phyloP scores from a whole-genome alignment of 371 early-diverging fungal species.

The Apophysomyces trapeziformis region DNA sequence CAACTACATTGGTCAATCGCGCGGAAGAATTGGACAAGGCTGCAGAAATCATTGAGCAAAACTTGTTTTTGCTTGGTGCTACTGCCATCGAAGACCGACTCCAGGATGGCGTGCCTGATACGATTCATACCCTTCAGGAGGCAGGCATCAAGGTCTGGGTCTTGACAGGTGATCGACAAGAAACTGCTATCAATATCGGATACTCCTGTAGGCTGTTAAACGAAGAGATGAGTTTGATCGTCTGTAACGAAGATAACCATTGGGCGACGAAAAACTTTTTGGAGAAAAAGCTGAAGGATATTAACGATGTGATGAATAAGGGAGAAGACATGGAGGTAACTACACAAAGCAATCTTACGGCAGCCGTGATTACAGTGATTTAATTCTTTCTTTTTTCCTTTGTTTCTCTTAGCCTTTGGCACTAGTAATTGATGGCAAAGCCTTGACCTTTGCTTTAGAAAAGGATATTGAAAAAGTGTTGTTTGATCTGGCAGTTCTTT shows the following conservation, averaged over 20 bases:
- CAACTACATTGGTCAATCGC: slow-evolving; percentile 89
- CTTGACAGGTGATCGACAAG: slow-evolving; percentile 92
- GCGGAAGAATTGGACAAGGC: slow-evolving; percentile 87
- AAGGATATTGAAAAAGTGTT: slow-evolving; percentile 73
- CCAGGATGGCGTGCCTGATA: slow-evolving; percentile 98
- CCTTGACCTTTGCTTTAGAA: slow-evolving; percentile 73
- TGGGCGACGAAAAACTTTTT: slow-evolving; percentile 81
- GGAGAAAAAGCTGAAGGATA: slow-evolving; percentile 73
- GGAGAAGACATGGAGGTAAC: slow-evolving; percentile 64
- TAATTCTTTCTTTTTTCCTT: background rate
- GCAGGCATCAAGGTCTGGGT: slow-evolving; percentile 98
- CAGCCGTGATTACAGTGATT: background rate
- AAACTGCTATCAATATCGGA: slow-evolving; percentile 94
- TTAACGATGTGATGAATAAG: slow-evolving; percentile 59
- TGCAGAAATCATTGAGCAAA: slow-evolving; percentile 94
- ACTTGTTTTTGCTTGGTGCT: slow-evolving; percentile 91
- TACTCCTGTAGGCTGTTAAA: slow-evolving; percentile 87
- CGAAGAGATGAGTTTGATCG: slow-evolving; percentile 83
- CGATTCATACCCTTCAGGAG: slow-evolving; percentile 93
- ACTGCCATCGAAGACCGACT: slow-evolving; percentile 99
- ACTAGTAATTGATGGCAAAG: slow-evolving; percentile 74
- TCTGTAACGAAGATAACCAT: slow-evolving; percentile 82
- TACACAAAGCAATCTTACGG: background rate
- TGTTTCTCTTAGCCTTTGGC: slow-evolving; percentile 57
- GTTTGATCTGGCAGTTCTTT: slow-evolving; percentile 76